Base-by-base conservation (phyloP, 495 filamentous ascomycete genomes). In the Darksidea phi region DNA sequence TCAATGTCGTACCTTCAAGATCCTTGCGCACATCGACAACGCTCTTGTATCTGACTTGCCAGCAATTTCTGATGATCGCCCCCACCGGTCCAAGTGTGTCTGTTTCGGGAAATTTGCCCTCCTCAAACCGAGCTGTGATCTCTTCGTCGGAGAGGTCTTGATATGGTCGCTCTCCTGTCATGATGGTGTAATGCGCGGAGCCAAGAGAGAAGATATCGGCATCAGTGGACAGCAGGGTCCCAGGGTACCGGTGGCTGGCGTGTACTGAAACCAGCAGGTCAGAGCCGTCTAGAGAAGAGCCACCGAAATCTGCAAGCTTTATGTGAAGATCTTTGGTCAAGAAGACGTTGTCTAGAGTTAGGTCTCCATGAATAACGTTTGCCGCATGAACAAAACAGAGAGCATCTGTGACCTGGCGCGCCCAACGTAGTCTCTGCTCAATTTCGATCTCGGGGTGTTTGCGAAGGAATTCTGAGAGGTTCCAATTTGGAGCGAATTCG, bases 171-270 rank as follows among this genome's bases (percentile, higher is more conserved):
- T 50, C 51, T 32, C 70, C 67, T n/a, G 59, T 63, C 51, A 72
- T 59, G 4, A 73, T 72, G 41, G 67, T 56, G 49, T 70, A 73
- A 48, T 70, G 60, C 58, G 58, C 61, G 43, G 67, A 70, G 57
- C 71, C 68, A 47, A 72, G 61, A 63, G 65, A 61, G 47, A 73
- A 73, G 43, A 73, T 49, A 38, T 73, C 67, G 54, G 61, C 66
- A 54, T 50, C n/a, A 13, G 46, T 59, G 21, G 46, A 59, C n/a
- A 50, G 45, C 20, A 37, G 25, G 17, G 46, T 37, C 23, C 48
- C 32, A 37, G 46, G 56, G 24, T 59, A 51, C 24, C 25, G 28
- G 20, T 51, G 46, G 37, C 56, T 59, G 24, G 69, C 60, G 34
- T 64, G 54, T 54, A 62, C 67, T 48, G 34, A 63, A 34, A 61